Evolutionary conservation across 2,329 filamentous ascomycete species (phyloP).

Genomic region (Cyphellophora europaea): DNA sequence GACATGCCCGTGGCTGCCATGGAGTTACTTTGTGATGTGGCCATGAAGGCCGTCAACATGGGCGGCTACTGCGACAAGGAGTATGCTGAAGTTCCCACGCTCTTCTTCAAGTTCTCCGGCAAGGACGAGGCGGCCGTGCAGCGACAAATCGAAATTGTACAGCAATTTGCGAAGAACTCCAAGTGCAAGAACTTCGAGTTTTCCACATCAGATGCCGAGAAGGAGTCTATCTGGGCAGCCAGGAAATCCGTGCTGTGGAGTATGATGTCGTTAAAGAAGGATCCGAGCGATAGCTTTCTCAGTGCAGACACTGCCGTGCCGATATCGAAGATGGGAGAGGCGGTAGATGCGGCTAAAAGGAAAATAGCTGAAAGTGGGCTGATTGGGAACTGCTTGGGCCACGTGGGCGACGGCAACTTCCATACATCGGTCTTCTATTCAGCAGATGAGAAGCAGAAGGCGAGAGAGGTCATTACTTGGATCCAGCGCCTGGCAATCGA

Average conservation of each 20-base stretch:
- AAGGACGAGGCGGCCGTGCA: slow-evolving; percentile 57
- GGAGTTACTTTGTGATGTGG: slow-evolving; percentile 83
- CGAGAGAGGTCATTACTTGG: slow-evolving; percentile 19
- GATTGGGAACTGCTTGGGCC: slow-evolving; percentile 79
- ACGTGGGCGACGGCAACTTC: slow-evolving; percentile 92
- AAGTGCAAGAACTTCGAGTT: slow-evolving; percentile 63
- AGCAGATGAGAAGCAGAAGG: slow-evolving; percentile 17
- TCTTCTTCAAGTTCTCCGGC: slow-evolving; percentile 79
- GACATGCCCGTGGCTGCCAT: slow-evolving; percentile 66
- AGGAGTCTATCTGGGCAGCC: slow-evolving; percentile 70
- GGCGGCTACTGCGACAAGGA: slow-evolving; percentile 52
- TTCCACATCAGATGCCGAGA: slow-evolving; percentile 59
- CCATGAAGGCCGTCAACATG: slow-evolving; percentile 74
- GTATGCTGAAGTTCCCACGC: slow-evolving; percentile 65
- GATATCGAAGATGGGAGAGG: slow-evolving; percentile 55
- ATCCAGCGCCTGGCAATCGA: slow-evolving; percentile 11
- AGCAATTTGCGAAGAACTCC: slow-evolving; percentile 55
- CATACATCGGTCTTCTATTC: slow-evolving; percentile 85
- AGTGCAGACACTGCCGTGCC: slow-evolving; percentile 81
- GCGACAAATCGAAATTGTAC: slow-evolving; percentile 65
- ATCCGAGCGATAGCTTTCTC: slow-evolving; percentile 60
- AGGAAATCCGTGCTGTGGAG: slow-evolving; percentile 79
- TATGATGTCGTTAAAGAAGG: slow-evolving; percentile 54
- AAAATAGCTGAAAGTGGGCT: slow-evolving; percentile 79
- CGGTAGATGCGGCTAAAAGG: slow-evolving; percentile 74